Base-by-base conservation (phyloP, 2,329 filamentous ascomycete species). In the Pseudocercospora cruenta region DNA sequence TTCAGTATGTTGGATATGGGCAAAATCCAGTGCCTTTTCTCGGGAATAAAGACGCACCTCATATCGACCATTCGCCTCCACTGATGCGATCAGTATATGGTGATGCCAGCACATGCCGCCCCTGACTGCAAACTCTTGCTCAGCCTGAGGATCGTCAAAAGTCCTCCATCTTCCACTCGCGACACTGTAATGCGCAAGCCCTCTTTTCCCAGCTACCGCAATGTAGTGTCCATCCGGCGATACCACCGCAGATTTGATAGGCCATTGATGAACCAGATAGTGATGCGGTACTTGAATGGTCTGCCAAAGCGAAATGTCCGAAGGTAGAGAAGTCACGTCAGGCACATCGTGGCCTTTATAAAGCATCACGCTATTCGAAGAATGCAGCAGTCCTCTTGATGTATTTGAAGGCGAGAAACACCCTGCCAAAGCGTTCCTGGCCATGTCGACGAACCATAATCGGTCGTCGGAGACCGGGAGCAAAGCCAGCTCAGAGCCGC, bases 101-200 rank as follows among this genome's bases (percentile, higher is more conserved):
- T 96, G 93, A 76, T 96, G 94, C 95, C 95, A 99, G 77, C 94
- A 98, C 94, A 99, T 97, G 6, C 95, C 95, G 58, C 95, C 95
- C 69, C 94, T 86, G 14, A 99, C 92, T 24, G 93, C 88, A 76
- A 99, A 99, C 69, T 94, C 92, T 73, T 94, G 93, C 78, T 98
- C 95, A 75, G 90, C 86, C 31, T 86, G 87, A 26, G 89, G 86
- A 73, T 94, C 93, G 58, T 90, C 86, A 77, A 99, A 99, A 0
- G 91, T 96, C 77, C 96, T 97, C 95, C 95, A 99, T 65, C 95
- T 87, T 28, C 94, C 92, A 76, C 94, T 98, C 71, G 91, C 91
- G 67, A 97, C 88, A 74, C 95, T 98, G 79, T 99, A 99, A 78
- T 99, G 95, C 9, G 94, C 94, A 60, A 99, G 84, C 0, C 95